Base-by-base conservation (phyloP, 2,329 filamentous ascomycete genomes). In the Talaromyces sp. region DNA sequence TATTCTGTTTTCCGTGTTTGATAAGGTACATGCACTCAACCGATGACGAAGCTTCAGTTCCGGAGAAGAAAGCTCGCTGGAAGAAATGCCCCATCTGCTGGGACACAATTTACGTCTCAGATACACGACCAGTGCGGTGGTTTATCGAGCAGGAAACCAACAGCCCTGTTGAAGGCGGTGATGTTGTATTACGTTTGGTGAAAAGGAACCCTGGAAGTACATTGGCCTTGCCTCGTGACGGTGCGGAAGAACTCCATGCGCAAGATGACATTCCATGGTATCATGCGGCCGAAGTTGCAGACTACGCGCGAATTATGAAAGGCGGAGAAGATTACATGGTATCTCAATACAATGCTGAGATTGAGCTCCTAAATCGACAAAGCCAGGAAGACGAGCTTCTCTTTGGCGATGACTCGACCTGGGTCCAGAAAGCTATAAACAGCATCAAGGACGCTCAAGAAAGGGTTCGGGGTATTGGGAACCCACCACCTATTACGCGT, bases 81-180 rank as follows among this genome's bases (percentile, higher is more conserved):
- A 96, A 96, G 81, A 97, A 96, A 76, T 99, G 95, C 71, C 94
- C 95, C 0, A 93, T 99, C 38, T 99, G 95, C 76, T 95, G 92
- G 81, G 95, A 99, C 76, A 89, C 86, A 58, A 87, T 99, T n/a
- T 96, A 95, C 75, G 85, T 93, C n/a, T 90, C 91, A 8, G 95
- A 99, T 69, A 92, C 91, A 25, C 85, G 91, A 58, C 93, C 95
- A 1, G 93, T 97, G 25, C 87, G 93, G 58, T 97, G 95, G 85
- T 97, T 97, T 72, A 86, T 87, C 45, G 94, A 93, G 0, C 93
- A 97, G 77, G 93, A 98, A 78, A 89, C 88, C 51, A 86, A 91
- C 45, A 80, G 92, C 40, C 92, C 93, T 4, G 85, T 88, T 38
- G 90, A 94, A 72, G 94, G 94, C 10, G 90, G 91, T 56, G 95